Evolutionary conservation across 2,329 filamentous ascomycete genomes (phyloP).

Genomic region (Aspergillus intermedius): DNA sequence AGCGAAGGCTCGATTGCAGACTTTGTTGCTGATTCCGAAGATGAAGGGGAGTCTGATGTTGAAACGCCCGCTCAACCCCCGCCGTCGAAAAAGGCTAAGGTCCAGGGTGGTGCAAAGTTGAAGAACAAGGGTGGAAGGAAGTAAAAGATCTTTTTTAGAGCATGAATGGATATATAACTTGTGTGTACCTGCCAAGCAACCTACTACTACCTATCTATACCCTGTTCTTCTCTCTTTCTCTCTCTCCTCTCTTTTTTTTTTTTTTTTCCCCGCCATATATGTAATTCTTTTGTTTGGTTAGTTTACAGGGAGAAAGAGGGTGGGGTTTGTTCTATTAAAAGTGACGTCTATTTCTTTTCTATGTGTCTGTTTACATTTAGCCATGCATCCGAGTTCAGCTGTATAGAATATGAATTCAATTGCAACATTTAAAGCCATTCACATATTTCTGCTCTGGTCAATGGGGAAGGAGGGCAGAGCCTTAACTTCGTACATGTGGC

Average conservation of each 20-base stretch:
- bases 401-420: too few relatives aligned
- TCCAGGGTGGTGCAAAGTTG: slow-evolving; percentile 19
- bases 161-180: slow-evolving; percentile 1
- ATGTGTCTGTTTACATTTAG: background rate
- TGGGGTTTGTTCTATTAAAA: background rate
- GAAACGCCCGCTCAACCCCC: slow-evolving; percentile 18
- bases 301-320: too few relatives aligned
- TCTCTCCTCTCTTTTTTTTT: too few relatives aligned
- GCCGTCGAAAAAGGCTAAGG: slow-evolving; percentile 33
- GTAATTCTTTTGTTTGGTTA: background rate
- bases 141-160: slow-evolving; percentile 14
- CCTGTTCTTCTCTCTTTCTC: background rate
- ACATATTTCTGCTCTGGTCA: too few relatives aligned
- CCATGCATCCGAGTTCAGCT: too few relatives aligned
- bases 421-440: too few relatives aligned
- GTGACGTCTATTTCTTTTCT: background rate
- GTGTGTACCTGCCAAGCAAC: too few relatives aligned
- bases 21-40: slow-evolving; percentile 44
- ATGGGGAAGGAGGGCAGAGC: too few relatives aligned
- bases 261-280: background rate
- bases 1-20: slow-evolving; percentile 47
- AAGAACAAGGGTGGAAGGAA: slow-evolving; percentile 31
- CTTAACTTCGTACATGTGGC: too few relatives aligned
- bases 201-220: slow-evolving; percentile 1
- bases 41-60: slow-evolving; percentile 28